These are phyloP conservation scores for Podospora comata DNA, from an alignment of 495 filamentous ascomycete genomes.

Conservation along the genomic window DNA sequence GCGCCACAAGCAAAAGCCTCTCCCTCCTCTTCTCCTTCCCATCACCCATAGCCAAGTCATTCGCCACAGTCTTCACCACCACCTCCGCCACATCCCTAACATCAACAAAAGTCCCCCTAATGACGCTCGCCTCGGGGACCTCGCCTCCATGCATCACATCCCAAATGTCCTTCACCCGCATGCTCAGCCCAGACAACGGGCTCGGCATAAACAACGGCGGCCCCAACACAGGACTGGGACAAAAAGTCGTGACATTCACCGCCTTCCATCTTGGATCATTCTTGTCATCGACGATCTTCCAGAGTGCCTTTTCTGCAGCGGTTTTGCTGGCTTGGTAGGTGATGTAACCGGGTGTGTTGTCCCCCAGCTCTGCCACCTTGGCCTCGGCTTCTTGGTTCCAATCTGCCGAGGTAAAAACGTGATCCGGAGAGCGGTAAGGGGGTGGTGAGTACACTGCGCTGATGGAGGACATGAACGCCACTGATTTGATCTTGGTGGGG, in stretches of 20 bases:
- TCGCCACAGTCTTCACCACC: constrained; percentile 28
- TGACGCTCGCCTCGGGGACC: constrained; percentile 27
- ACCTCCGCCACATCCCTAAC: constrained; percentile 38
- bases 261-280: neutral
- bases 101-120: constrained; percentile 33
- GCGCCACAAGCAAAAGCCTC: constrained; percentile 29
- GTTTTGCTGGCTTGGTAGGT: constrained; percentile 40
- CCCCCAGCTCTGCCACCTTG: constrained; percentile 21
- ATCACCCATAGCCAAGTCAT: constrained; percentile 5
- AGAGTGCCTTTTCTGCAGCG: constrained; percentile 34
- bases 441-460: constrained; percentile 36
- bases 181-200: constrained; percentile 24
- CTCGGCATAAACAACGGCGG: constrained; percentile 32
- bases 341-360: constrained; percentile 21
- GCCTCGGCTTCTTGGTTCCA: constrained; percentile 36
- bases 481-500: constrained; percentile 18
- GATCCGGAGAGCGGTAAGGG: constrained; percentile 6
- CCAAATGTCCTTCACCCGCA: constrained; percentile 31
- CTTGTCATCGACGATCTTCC: constrained; percentile 26
- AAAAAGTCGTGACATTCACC: constrained; percentile 7
- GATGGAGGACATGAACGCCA: constrained; percentile 55
- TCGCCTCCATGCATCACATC: constrained; percentile 27
- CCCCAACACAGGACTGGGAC: constrained; percentile 30
- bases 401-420: constrained; percentile 34
- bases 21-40: constrained; percentile 15